Conservation (phyloP, 768 basidiomycete genomes). For the Boletellus ananas region DNA sequence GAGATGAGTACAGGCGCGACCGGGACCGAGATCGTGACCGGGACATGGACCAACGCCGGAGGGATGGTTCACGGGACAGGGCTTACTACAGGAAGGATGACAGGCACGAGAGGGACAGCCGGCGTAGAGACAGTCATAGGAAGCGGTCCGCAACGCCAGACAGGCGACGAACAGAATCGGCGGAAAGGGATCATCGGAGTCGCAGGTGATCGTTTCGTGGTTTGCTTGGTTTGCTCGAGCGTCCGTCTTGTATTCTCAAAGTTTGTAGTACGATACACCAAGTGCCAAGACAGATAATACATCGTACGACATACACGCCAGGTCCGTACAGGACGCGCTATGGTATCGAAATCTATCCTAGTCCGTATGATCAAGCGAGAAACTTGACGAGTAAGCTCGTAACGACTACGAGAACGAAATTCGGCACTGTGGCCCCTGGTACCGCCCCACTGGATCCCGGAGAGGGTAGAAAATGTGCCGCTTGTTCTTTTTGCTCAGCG, state of each 20-base stretch:
- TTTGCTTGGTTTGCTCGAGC: slow-evolving; percentile 2
- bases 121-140: slow-evolving; percentile 18
- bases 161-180: slow-evolving; percentile 19
- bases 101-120: slow-evolving; percentile 20
- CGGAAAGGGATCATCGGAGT: slow-evolving; percentile 19
- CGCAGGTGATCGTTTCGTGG: slow-evolving; percentile 20
- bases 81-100: slow-evolving; percentile 18
- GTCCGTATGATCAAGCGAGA: slow-evolving; percentile 7
- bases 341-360: neutral
- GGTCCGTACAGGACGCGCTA: neutral
- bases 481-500: slow-evolving; percentile 49
- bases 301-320: neutral
- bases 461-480: slow-evolving; percentile 56
- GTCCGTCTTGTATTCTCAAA: neutral
- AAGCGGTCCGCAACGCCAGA: slow-evolving; percentile 26
- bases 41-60: slow-evolving; percentile 25
- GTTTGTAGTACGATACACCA: neutral
- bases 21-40: slow-evolving; percentile 16
- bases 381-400: slow-evolving; percentile 26
- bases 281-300: slow-evolving; percentile 3
- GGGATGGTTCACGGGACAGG: slow-evolving; percentile 25
- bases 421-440: slow-evolving; percentile 26
- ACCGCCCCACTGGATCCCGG: slow-evolving; percentile 45
- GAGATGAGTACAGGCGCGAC: slow-evolving; percentile 18
- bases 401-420: slow-evolving; percentile 17